Evolutionary conservation across 2,329 filamentous ascomycete genomes (phyloP), one percentile per base, ranked within the genome.

Genomic region (Meredithiella fracta): DNA sequence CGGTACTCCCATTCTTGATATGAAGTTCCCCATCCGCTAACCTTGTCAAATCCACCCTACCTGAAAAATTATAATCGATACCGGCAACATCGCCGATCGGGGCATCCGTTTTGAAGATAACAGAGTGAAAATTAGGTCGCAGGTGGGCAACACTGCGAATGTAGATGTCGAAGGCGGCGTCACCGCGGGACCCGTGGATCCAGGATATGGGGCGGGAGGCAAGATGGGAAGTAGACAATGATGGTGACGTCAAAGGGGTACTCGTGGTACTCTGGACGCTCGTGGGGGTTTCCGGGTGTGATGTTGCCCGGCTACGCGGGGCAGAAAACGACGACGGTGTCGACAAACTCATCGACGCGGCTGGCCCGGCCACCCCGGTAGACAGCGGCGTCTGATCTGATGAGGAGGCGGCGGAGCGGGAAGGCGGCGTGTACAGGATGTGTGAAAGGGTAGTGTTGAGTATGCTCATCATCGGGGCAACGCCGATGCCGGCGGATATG

Each of bases 401-500:
- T 25, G n/a, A n/a, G n/a, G 22, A 25, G 6, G 56, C 54, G 15
- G 29, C 47, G 1, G 52, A 34, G 17, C 31, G 23, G 8, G 53
- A 58, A 14, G 56, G 25, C 1, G 56, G 56, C 6, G 47, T 25
- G 8, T 53, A 31, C 14, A 31, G 51, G 8, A 51, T 47, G 25
- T 51, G 56, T 3, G 56, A 51, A 7, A 68, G 64, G 23, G 81
- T 65, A 4, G 72, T 72, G 63, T 83, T 78, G 59, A 86, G 71
- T 55, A 87, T 86, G 44, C 79, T 73, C 58, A 80, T 69, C 68
- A 86, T 70, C 29, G 81, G 80, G 5, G 83, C 85, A 53, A 83
- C 71, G 22, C 83, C 83, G 3, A 86, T 80, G 20, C 83, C 83
- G 1, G 79, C 80, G 0, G 80, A 83, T 50, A 86, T 71, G 47